Conservation (phyloP, 441 rosid genomes). For the Pelargonium fulgidum region DNA sequence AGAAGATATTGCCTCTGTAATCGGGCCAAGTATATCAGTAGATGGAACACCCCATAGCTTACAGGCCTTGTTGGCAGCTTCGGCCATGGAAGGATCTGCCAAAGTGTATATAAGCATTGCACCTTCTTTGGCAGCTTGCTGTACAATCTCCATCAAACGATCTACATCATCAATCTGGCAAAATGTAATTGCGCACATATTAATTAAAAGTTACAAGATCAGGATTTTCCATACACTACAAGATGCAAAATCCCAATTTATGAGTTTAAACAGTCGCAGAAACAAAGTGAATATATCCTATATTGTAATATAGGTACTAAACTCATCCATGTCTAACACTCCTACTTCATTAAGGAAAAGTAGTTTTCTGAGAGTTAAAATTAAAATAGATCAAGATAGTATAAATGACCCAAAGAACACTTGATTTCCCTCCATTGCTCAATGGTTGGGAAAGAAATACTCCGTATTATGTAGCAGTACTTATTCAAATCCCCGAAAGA, state of each 20-base stretch:
- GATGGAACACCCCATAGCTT: conserved; percentile 62
- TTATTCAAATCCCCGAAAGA: too few relatives aligned
- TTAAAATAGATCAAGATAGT: not conserved
- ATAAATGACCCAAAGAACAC: not conserved
- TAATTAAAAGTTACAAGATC: too few relatives aligned
- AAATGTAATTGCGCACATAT: conserved; percentile 1
- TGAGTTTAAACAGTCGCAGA: not conserved
- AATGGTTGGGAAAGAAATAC: not conserved
- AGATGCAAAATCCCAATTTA: too few relatives aligned
- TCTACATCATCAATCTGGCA: conserved; percentile 66
- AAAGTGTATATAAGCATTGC: conserved; percentile 64
- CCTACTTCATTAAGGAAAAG: not conserved
- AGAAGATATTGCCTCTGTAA: conserved; percentile 67
- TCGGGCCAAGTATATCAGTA: conserved; percentile 65
- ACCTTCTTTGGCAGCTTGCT: conserved; percentile 82
- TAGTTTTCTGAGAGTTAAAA: too few relatives aligned
- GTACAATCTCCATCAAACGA: conserved; percentile 54
- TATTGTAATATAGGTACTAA: not conserved
- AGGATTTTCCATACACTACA: too few relatives aligned
- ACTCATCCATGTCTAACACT: not conserved
- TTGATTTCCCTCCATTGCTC: not conserved
- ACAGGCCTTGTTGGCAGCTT: conserved; percentile 62
- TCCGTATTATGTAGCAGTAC: too few relatives aligned
- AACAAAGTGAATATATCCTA: not conserved
- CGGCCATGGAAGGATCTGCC: conserved; percentile 73